phyloP scores from a whole-genome alignment of 257 asterid genomes.

The Catharanthus roseus region DNA sequence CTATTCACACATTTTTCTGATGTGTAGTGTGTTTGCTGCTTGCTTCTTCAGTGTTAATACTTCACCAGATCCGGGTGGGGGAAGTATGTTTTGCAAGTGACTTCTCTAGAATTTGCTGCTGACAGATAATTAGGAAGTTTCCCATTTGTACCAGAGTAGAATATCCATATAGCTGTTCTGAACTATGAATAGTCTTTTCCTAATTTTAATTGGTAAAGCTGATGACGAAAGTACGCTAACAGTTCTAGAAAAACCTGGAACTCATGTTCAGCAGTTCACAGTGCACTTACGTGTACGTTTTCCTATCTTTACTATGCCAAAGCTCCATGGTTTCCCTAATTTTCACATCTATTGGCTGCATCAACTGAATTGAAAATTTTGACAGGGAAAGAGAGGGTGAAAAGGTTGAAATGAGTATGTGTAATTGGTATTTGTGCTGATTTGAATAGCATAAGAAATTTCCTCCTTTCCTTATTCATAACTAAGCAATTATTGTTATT shows the following conservation, averaged over 20 bases:
- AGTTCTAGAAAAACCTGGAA: too few species aligned
- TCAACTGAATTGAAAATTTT: neutral
- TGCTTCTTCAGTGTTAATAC: neutral
- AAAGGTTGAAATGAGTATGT: neutral
- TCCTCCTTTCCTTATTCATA: too few species aligned
- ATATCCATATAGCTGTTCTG: neutral
- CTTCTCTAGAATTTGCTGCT: neutral
- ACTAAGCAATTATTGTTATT: too few species aligned
- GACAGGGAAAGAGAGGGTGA: neutral
- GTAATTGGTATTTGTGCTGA: neutral
- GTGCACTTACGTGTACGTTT: neutral
- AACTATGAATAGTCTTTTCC: neutral
- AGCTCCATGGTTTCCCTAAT: neutral
- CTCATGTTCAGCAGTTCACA: neutral
- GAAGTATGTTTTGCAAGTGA: neutral
- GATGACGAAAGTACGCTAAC: neutral
- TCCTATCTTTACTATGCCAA: neutral
- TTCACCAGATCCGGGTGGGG: neutral
- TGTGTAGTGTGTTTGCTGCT: neutral
- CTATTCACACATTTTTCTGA: neutral
- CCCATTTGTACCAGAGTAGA: neutral
- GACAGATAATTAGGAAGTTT: neutral
- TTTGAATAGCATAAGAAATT: too few species aligned
- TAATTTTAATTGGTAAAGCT: neutral
- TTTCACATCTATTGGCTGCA: neutral